Percentiles rank a stretch among this genome's conserved stretches.
These are phyloP conservation scores for Tylopilus subfusipes DNA, from an alignment of 768 basidiomycete genomes.

Conservation along the genomic window DNA sequence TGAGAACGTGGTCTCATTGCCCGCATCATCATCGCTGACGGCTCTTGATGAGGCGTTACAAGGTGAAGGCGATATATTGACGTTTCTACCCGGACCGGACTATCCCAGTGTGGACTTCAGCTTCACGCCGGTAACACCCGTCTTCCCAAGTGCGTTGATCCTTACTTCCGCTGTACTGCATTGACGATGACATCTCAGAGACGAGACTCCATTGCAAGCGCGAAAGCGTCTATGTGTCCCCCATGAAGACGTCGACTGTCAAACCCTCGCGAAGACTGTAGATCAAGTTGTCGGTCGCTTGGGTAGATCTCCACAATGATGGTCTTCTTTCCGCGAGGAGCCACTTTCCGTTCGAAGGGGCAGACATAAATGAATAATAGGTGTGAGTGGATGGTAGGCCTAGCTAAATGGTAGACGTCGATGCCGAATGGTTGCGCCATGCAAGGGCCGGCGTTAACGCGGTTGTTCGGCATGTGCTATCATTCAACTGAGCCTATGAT, in stretches of 20 bases:
- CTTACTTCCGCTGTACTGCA: background rate
- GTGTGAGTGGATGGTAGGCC: background rate
- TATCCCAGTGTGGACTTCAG: background rate
- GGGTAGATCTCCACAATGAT: background rate
- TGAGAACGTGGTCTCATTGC: background rate
- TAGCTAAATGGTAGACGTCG: background rate
- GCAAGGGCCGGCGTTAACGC: background rate
- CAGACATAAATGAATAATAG: background rate
- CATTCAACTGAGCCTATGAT: background rate
- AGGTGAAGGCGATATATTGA: background rate
- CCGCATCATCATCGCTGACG: conserved; percentile 4
- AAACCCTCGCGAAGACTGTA: conserved; percentile 24
- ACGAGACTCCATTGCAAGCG: background rate
- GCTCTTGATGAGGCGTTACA: background rate
- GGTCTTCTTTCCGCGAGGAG: background rate
- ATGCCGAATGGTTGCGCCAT: background rate
- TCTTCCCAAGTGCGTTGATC: conserved; percentile 4
- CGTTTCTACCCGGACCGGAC: background rate
- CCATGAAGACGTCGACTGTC: background rate
- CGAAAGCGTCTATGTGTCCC: conserved; percentile 9
- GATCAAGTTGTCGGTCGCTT: background rate
- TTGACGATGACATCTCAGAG: conserved; percentile 7
- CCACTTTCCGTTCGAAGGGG: background rate
- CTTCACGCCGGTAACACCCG: background rate
- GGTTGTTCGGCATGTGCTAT: background rate